These are phyloP conservation scores for Bonnemaisonia californica DNA, from an alignment of 31 red algal genomes.

Conservation along the genomic window DNA sequence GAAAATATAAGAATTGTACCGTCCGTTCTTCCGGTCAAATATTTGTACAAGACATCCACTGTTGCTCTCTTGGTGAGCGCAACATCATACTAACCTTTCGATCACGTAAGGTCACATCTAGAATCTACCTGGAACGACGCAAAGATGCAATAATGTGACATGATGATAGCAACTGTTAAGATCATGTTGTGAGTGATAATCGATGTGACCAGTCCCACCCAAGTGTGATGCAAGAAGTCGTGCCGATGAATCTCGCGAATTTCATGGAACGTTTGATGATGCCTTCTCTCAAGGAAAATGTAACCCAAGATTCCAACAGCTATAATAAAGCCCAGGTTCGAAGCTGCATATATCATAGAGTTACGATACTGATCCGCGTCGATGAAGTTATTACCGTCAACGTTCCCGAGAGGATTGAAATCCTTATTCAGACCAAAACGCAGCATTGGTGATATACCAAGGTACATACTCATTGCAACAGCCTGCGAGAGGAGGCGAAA, in stretches of 20 bases:
- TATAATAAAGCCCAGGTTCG: constrained; percentile 57
- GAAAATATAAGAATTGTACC: too few relatives aligned
- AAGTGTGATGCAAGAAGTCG: constrained; percentile 63
- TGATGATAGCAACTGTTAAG: constrained; percentile 63
- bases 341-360: constrained; percentile 68
- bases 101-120: too few relatives aligned
- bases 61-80: too few relatives aligned
- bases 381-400: constrained; percentile 7
- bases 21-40: too few relatives aligned
- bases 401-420: constrained; percentile 39
- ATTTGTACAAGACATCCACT: too few relatives aligned
- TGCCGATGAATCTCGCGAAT: constrained; percentile 70
- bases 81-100: too few relatives aligned
- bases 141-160: constrained; percentile 78
- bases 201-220: constrained; percentile 60
- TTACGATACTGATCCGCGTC: constrained; percentile 38
- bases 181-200: constrained; percentile 86
- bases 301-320: constrained; percentile 50
- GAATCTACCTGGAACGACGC: constrained; percentile 12
- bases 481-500: constrained; percentile 71
- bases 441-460: constrained; percentile 77
- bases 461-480: constrained; percentile 66
- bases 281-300: constrained; percentile 49
- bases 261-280: constrained; percentile 78
- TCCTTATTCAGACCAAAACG: constrained; percentile 75